These are phyloP conservation scores for Kandelia obovata DNA, from an alignment of 345 rosid genomes.

Conservation along the genomic window DNA sequence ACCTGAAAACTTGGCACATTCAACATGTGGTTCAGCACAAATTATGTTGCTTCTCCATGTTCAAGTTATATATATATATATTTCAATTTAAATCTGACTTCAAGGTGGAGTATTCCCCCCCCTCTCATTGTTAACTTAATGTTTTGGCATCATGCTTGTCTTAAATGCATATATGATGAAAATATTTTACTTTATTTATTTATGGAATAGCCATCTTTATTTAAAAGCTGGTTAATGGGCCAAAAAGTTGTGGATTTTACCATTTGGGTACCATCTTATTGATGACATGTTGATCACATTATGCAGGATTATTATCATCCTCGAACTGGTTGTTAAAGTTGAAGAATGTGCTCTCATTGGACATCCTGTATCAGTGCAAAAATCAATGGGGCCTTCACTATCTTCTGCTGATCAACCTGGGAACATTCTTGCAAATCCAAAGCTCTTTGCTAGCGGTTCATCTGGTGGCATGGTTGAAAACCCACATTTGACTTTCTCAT, in stretches of 20 bases:
- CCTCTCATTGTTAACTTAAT: too few species aligned
- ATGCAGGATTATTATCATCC: slow-evolving; percentile 66
- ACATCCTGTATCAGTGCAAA: slow-evolving; percentile 36
- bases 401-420: slow-evolving; percentile 31
- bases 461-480: slow-evolving; percentile 27
- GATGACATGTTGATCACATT: neutral
- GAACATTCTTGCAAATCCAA: slow-evolving; percentile 16
- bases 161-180: neutral
- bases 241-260: neutral
- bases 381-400: slow-evolving; percentile 28
- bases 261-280: slow-evolving; percentile 12
- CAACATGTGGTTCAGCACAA: too few species aligned
- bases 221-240: neutral
- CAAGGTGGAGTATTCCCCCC: too few species aligned
- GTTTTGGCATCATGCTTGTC: neutral
- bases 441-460: slow-evolving; percentile 26
- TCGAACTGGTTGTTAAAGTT: slow-evolving; percentile 50
- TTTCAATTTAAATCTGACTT: too few species aligned
- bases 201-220: neutral
- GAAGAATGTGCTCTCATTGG: slow-evolving; percentile 50
- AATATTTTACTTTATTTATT: neutral
- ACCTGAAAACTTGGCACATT: too few species aligned
- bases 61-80: too few species aligned
- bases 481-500: slow-evolving; percentile 28
- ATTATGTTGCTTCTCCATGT: too few species aligned